A percentile compares a stretch with the other conserved stretches of the same genome.
Evolutionary conservation across 768 basidiomycete species (phyloP).

Genomic region (Phlebiopsis gigantea): DNA sequence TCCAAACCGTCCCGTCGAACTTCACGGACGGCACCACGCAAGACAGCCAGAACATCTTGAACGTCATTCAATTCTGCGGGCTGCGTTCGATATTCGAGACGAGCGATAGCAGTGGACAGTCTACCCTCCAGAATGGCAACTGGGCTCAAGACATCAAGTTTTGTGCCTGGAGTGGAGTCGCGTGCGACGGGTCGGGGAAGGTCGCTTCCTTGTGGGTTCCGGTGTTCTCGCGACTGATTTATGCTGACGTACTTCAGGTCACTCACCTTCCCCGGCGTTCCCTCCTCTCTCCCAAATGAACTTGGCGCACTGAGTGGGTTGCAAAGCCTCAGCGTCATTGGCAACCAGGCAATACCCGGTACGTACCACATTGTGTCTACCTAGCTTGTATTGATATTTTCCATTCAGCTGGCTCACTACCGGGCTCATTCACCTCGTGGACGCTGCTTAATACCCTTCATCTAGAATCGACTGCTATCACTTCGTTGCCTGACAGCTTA

Average conservation of each 20-base stretch:
- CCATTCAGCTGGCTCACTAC: constrained; percentile 35
- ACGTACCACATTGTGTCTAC: constrained; percentile 8
- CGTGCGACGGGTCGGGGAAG: constrained; percentile 35
- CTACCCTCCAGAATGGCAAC: constrained; percentile 33
- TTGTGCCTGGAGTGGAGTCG: constrained; percentile 43
- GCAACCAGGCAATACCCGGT: constrained; percentile 39
- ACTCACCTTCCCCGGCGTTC: constrained; percentile 43
- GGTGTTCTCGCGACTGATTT: not conserved
- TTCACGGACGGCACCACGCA: constrained; percentile 27
- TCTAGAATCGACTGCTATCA: constrained; percentile 36
- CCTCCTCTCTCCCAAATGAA: constrained; percentile 37
- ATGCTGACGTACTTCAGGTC: constrained; percentile 19
- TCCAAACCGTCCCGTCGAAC: constrained; percentile 35
- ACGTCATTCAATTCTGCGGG: constrained; percentile 44
- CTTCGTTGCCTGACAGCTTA: constrained; percentile 29
- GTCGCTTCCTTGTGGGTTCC: constrained; percentile 37
- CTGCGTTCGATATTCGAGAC: constrained; percentile 39
- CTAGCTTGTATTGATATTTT: not conserved
- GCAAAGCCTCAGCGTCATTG: constrained; percentile 33
- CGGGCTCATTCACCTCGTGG: constrained; percentile 32
- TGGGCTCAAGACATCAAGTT: constrained; percentile 42
- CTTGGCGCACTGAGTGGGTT: constrained; percentile 35
- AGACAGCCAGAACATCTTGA: constrained; percentile 27
- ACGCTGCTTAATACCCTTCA: constrained; percentile 31
- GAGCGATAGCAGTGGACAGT: constrained; percentile 32